phyloP scores from a whole-genome alignment of 495 filamentous ascomycete genomes.

The Penicillium salamii region DNA sequence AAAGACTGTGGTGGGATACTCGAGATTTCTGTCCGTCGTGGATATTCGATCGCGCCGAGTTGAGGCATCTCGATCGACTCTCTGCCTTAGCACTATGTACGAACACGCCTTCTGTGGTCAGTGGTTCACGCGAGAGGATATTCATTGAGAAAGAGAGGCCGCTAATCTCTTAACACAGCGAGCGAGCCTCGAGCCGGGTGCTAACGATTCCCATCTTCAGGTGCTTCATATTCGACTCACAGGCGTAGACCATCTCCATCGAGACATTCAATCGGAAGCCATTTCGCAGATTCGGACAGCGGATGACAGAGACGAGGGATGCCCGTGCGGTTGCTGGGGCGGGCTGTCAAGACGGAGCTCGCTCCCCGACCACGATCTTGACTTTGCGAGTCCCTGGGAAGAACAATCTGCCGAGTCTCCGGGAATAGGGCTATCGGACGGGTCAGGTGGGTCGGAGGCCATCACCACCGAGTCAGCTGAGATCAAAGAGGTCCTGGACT shows the following conservation, averaged over 20 bases:
- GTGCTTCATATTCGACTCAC: not conserved
- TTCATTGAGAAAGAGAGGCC: not conserved
- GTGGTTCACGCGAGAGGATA: not conserved
- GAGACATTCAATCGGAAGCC: not conserved
- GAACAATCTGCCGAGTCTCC: no score
- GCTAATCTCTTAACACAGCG: not conserved
- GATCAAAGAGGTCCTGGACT: slow-evolving; percentile 5
- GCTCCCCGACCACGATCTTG: no score
- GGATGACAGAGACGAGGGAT: no score
- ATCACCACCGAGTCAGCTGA: not conserved
- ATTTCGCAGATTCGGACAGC: not conserved
- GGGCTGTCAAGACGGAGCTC: no score
- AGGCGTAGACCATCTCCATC: not conserved
- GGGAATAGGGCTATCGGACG: slow-evolving; percentile 1
- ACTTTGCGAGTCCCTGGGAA: no score
- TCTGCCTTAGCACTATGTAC: slow-evolving; percentile 6
- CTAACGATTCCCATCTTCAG: not conserved
- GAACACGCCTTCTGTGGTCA: not conserved
- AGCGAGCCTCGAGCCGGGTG: not conserved
- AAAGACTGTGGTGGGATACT: slow-evolving; percentile 2
- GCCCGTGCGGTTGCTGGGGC: no score
- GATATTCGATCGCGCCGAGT: not conserved
- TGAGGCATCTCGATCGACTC: not conserved
- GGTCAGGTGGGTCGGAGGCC: not conserved
- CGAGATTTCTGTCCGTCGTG: slow-evolving; percentile 4